Conservation (phyloP, 1,284 basidiomycete genomes). For the Trichosporon sp. region DNA sequence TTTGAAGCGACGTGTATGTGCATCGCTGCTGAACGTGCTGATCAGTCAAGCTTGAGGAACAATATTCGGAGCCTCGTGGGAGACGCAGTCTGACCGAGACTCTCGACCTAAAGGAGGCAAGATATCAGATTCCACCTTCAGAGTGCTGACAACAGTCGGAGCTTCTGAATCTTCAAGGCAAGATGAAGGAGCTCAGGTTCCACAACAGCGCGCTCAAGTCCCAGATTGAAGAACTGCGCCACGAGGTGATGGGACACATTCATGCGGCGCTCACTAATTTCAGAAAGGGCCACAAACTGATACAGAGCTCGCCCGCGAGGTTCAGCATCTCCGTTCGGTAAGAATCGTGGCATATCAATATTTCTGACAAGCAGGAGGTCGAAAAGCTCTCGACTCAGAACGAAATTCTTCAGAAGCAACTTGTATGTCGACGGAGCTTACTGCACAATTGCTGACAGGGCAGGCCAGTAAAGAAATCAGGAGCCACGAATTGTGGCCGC, state of each 20-base stretch:
- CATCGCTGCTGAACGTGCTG: neutral
- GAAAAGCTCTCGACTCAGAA: neutral
- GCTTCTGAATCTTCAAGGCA: conserved; percentile 2
- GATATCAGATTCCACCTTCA: neutral
- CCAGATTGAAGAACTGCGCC: conserved; percentile 12
- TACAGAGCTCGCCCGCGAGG: neutral
- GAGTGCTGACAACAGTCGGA: neutral
- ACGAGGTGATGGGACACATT: neutral
- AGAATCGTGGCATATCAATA: neutral
- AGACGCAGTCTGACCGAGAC: neutral
- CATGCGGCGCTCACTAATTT: neutral
- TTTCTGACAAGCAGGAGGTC: neutral
- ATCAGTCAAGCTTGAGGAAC: neutral
- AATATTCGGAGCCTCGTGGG: neutral
- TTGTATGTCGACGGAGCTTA: neutral
- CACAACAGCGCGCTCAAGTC: conserved; percentile 12
- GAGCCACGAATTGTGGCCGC: neutral
- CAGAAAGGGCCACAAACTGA: neutral
- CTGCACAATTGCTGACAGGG: neutral
- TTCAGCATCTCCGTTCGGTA: neutral
- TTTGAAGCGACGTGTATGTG: neutral
- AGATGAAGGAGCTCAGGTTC: conserved; percentile 12
- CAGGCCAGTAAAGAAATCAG: neutral
- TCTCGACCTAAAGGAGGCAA: neutral
- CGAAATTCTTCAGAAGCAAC: neutral